Conservation (phyloP, 2,329 filamentous ascomycete genomes). For the Fusarium tupiense region DNA sequence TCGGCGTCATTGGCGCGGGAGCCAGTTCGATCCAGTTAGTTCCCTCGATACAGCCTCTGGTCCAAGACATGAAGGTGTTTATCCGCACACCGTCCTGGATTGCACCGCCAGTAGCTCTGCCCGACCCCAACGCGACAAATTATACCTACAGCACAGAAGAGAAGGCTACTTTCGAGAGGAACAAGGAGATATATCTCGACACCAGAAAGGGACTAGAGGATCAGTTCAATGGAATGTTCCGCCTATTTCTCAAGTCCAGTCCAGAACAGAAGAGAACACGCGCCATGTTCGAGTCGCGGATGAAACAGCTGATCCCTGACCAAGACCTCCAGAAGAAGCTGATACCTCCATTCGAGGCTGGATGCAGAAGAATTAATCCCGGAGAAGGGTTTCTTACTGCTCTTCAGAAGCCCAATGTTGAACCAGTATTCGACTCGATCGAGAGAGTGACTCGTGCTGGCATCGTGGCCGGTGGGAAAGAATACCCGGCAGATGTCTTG, state of each 20-base stretch:
- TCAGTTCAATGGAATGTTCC: conserved; percentile 58
- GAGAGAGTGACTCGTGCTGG: conserved; percentile 53
- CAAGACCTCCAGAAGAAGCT: conserved; percentile 59
- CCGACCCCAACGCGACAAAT: conserved; percentile 50
- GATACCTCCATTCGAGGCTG: conserved; percentile 60
- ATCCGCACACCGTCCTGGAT: conserved; percentile 63
- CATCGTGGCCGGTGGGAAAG: conserved; percentile 56
- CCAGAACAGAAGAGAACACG: conserved; percentile 52
- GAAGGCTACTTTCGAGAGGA: conserved; percentile 50
- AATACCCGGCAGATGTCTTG: conserved; percentile 64
- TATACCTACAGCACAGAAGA: conserved; percentile 56
- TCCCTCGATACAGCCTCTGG: conserved; percentile 54
- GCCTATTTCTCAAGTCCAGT: conserved; percentile 56
- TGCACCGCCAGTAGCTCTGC: conserved; percentile 45
- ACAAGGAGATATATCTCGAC: conserved; percentile 51
- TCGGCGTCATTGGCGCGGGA: conserved; percentile 54
- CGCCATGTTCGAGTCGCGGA: conserved; percentile 40
- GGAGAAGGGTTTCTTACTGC: conserved; percentile 61
- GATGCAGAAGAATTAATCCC: conserved; percentile 61
- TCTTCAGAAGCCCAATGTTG: conserved; percentile 57
- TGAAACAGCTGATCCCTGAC: conserved; percentile 51
- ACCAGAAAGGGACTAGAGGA: conserved; percentile 55
- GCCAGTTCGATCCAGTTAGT: conserved; percentile 59
- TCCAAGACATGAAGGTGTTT: conserved; percentile 58
- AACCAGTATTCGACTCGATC: conserved; percentile 55